Percentiles rank a stretch among this genome's conserved stretches.
Conservation (phyloP, 192 early-diverging fungal species). For the Mortierella alpina region DNA sequence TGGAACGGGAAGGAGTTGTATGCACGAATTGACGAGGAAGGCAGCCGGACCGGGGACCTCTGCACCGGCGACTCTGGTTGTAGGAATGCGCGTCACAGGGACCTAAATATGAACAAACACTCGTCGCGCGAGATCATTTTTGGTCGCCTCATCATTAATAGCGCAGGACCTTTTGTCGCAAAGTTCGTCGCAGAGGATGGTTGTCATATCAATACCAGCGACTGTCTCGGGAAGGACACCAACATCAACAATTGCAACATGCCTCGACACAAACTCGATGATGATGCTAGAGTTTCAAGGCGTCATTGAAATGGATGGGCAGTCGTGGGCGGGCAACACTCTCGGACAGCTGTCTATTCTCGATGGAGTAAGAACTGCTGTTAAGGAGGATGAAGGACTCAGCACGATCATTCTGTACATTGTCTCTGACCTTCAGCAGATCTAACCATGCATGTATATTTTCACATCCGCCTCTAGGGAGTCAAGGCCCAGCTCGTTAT, state of each 20-base stretch:
- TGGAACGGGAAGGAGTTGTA: no score
- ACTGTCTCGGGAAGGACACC: neutral
- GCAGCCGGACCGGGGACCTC: no score
- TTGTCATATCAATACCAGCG: slow-evolving; percentile 48
- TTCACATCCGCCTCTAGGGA: slow-evolving; percentile 2
- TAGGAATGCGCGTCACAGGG: slow-evolving; percentile 3
- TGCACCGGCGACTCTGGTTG: no score
- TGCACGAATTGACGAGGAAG: no score
- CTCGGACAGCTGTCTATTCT: slow-evolving; percentile 51
- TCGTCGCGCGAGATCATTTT: no score
- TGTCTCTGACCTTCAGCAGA: neutral
- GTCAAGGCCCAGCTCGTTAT: slow-evolving; percentile 44
- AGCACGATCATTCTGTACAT: neutral
- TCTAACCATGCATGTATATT: neutral
- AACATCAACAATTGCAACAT: slow-evolving; percentile 18
- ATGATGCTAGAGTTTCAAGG: slow-evolving; percentile 48
- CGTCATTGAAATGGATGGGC: slow-evolving; percentile 43
- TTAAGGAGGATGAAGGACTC: neutral
- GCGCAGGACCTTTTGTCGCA: no score
- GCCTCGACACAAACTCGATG: slow-evolving; percentile 36
- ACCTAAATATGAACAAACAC: no score
- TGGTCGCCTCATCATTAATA: no score
- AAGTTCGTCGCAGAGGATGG: slow-evolving; percentile 8
- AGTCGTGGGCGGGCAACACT: slow-evolving; percentile 33
- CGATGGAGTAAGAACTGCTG: slow-evolving; percentile 21